Conservation (phyloP, 1,284 basidiomycete species). For the Malassezia brasiliensis region DNA sequence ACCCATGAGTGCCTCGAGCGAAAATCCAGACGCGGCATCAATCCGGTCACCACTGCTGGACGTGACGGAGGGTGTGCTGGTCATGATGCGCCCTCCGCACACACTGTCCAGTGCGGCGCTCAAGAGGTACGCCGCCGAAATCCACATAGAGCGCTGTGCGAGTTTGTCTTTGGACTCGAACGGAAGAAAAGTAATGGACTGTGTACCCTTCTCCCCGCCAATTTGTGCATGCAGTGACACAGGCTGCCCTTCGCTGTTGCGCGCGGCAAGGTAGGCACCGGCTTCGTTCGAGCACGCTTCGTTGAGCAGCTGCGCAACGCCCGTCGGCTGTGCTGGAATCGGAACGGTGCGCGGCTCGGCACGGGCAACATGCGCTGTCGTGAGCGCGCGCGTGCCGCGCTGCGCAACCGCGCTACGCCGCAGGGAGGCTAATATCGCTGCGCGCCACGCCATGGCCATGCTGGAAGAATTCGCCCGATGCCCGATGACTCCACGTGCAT, state of each 20-base stretch:
- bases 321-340: neutral
- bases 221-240: neutral
- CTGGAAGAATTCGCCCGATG: conserved; percentile 3
- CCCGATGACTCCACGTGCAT: neutral
- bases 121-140: conserved; percentile 18
- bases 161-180: conserved; percentile 12
- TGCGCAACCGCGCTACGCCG: neutral
- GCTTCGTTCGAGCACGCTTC: conserved; percentile 12
- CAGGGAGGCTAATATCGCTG: neutral
- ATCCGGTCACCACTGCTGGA: neutral
- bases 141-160: conserved; percentile 19
- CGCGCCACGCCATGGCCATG: neutral
- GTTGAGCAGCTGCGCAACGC: conserved; percentile 9
- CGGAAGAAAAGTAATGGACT: conserved; percentile 4
- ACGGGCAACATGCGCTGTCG: neutral
- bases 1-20: conserved; percentile 9
- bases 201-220: neutral
- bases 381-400: neutral
- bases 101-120: conserved; percentile 7
- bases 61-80: conserved; percentile 1
- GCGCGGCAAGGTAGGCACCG: conserved; percentile 10
- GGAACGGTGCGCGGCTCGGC: neutral
- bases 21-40: conserved; percentile 12
- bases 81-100: neutral
- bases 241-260: neutral